A percentile compares a stretch with the other conserved stretches of the same genome.
phyloP scores from a whole-genome alignment of 2,329 filamentous ascomycete species.

The Sarocladium brachiariae region DNA sequence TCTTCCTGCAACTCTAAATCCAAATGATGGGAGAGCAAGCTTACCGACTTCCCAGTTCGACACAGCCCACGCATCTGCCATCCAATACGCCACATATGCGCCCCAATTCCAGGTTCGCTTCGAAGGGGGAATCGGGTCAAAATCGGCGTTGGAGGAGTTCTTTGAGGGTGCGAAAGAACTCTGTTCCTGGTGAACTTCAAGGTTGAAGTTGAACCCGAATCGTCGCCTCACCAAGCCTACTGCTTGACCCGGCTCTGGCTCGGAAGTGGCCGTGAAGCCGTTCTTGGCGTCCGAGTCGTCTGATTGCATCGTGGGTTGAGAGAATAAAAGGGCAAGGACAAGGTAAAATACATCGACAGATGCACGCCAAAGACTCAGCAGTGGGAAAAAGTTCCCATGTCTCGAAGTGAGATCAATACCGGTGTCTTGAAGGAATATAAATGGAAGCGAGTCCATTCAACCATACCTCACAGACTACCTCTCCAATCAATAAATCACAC shows the following conservation, averaged over 20 bases:
- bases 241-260: constrained; percentile 1
- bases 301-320: constrained; percentile 1
- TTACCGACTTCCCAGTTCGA: constrained; percentile 2
- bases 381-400: neutral
- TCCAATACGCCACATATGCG: neutral
- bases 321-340: constrained; percentile 5
- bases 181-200: constrained; percentile 4
- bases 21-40: constrained; percentile 5
- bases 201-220: constrained; percentile 7
- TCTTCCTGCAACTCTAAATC: constrained; percentile 4
- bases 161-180: constrained; percentile 4
- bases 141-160: neutral
- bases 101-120: neutral
- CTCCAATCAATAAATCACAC: constrained; percentile 2
- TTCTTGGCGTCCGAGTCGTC: constrained; percentile 5
- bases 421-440: constrained; percentile 2
- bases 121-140: neutral
- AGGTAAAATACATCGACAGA: constrained; percentile 1
- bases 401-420: neutral
- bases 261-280: constrained; percentile 5
- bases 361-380: constrained; percentile 3
- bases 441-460: neutral
- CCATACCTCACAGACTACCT: constrained; percentile 5
- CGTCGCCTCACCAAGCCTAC: constrained; percentile 5
- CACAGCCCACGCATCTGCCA: neutral